phyloP scores from a whole-genome alignment of 2,329 filamentous ascomycete species.

The Talaromyces sp. region DNA sequence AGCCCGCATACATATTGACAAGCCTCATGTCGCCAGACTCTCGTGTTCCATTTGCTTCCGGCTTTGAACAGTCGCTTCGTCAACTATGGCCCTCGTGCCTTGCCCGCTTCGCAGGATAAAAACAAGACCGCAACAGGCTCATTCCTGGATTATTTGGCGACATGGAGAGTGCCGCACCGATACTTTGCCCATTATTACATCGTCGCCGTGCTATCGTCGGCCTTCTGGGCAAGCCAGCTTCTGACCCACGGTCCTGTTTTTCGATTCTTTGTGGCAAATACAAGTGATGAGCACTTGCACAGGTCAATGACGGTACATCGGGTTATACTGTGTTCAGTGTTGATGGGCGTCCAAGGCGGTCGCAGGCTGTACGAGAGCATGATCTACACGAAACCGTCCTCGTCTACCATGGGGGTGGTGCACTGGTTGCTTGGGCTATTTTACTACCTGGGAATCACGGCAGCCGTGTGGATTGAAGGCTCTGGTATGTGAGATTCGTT shows the following conservation, averaged over 20 bases:
- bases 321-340: slow-evolving; percentile 60
- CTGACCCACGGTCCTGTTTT: slow-evolving; percentile 52
- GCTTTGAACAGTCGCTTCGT: slow-evolving; percentile 53
- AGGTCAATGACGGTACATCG: slow-evolving; percentile 57
- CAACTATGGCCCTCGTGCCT: slow-evolving; percentile 53
- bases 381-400: slow-evolving; percentile 59
- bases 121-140: background rate
- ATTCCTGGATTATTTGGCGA: slow-evolving; percentile 47
- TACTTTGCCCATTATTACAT: slow-evolving; percentile 91
- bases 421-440: slow-evolving; percentile 74
- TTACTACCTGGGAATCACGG: slow-evolving; percentile 69
- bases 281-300: slow-evolving; percentile 28
- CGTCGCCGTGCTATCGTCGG: slow-evolving; percentile 61
- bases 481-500: slow-evolving; percentile 49
- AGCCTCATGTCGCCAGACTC: slow-evolving; percentile 29
- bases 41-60: slow-evolving; percentile 48
- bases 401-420: slow-evolving; percentile 75
- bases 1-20: background rate
- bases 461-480: slow-evolving; percentile 82
- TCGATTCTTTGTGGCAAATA: slow-evolving; percentile 41
- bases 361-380: slow-evolving; percentile 74
- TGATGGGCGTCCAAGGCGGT: slow-evolving; percentile 70
- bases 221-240: slow-evolving; percentile 70
- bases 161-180: slow-evolving; percentile 68
- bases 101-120: background rate